Evolutionary conservation across 495 filamentous ascomycete species (phyloP).

Genomic region (Aspergillus cristatus): DNA sequence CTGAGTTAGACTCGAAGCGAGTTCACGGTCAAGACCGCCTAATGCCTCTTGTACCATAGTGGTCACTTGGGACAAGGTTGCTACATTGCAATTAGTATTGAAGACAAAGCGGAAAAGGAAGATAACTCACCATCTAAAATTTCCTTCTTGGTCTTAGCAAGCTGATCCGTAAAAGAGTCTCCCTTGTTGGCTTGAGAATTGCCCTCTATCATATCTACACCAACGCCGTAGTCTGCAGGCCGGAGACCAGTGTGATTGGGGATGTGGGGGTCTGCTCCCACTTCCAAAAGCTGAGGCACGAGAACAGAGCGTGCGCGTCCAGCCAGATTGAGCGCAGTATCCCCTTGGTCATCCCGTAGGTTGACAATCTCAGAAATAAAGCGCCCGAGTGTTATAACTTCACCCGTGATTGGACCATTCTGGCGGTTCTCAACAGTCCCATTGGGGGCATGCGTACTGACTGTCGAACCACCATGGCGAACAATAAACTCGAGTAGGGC

Average conservation of each 20-base stretch:
- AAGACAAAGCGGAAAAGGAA: background rate
- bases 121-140: constrained; percentile 31
- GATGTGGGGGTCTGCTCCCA: constrained; percentile 82
- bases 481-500: constrained; percentile 89
- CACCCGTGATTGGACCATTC: constrained; percentile 25
- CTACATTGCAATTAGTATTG: constrained; percentile 36
- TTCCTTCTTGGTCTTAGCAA: constrained; percentile 39
- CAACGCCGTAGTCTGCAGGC: constrained; percentile 87
- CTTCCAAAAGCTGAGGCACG: constrained; percentile 85
- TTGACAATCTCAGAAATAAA: constrained; percentile 98
- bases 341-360: constrained; percentile 79
- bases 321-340: constrained; percentile 90
- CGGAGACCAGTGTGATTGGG: constrained; percentile 79
- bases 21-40: constrained; percentile 59
- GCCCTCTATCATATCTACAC: constrained; percentile 49
- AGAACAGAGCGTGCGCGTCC: constrained; percentile 88
- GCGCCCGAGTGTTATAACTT: constrained; percentile 70
- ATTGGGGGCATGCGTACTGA: constrained; percentile 42
- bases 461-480: constrained; percentile 60
- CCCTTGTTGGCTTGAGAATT: constrained; percentile 31
- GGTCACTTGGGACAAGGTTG: constrained; percentile 50
- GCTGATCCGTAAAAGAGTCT: constrained; percentile 57
- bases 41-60: constrained; percentile 41
- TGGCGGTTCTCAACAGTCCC: constrained; percentile 15
- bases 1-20: constrained; percentile 62